Base-by-base conservation (phyloP, 371 early-diverging fungal species). In the Lichtheimia ramosa region DNA sequence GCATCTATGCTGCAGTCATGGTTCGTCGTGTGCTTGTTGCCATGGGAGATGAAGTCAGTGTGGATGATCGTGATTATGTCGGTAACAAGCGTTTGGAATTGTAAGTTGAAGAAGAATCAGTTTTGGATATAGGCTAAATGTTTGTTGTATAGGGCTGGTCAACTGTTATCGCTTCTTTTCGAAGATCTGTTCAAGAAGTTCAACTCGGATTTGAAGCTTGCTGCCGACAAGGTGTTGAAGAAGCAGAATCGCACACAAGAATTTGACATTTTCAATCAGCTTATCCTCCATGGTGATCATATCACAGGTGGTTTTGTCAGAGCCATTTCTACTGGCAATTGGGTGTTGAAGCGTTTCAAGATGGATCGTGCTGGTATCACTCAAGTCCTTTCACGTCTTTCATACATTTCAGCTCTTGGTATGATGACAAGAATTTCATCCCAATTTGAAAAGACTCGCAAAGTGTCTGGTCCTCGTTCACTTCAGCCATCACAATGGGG, bases 321-420 rank as follows among this genome's bases (percentile, higher is more conserved):
- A 15, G 95, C 99, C 48, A 99, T 99, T 59, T 96, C 98, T 2
- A 95, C 99, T 0, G 99, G 99, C 27, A 99, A 99, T 73, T 99
- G 99, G 99, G 93, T 89, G 50, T 83, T 99, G 60, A 99, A 98
- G 81, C 96, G 99, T 71, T 99, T 99, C 88, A 98, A 96, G 83
- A 99, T 99, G 99, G 99, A 99, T 70, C 88, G 99, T 48, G 95
- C 98, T 16, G 99, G 99, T 56, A 95, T 99, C 41, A 99, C 99
- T 5, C 99, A 99, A 63, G 98, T 99, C 2, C 77, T 99, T 43
- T 91, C 95, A 41, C 91, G 99, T 34, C 83, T 99, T 34, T 93
- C 94, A 53, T 99, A 98, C 69, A 96, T 99, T 58, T 89, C 95
- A 5, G 99, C 99, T 0, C 79, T 99, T 58, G 99, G 99, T 61